phyloP scores from a whole-genome alignment of 768 basidiomycete species.

The Suillus variegatus region DNA sequence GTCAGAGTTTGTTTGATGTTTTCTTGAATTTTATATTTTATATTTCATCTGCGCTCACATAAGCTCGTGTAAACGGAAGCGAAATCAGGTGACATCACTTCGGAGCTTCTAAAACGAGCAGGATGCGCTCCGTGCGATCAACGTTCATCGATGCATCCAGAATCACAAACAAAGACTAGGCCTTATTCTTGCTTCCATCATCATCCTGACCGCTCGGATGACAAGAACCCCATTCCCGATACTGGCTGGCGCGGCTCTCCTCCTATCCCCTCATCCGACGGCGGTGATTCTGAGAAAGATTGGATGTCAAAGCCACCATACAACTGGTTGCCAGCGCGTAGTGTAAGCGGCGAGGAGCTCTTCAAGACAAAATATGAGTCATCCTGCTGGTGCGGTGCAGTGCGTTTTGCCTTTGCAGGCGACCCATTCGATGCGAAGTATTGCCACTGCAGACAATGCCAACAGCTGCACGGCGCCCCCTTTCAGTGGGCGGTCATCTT shows the following conservation, averaged over 20 bases:
- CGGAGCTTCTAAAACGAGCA: neutral
- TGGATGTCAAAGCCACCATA: conserved; percentile 35
- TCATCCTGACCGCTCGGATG: neutral
- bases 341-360: conserved; percentile 10
- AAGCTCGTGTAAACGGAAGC: neutral
- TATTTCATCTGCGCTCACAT: too few relatives aligned
- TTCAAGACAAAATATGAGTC: conserved; percentile 13
- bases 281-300: conserved; percentile 25
- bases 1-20: neutral
- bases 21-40: neutral
- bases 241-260: conserved; percentile 8
- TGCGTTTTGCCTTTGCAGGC: conserved; percentile 32
- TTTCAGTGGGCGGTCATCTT: conserved; percentile 39
- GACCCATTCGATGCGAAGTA: conserved; percentile 35
- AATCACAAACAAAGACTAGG: neutral
- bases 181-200: neutral
- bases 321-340: conserved; percentile 24
- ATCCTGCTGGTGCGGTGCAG: conserved; percentile 34
- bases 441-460: conserved; percentile 35
- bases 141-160: neutral
- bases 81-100: conserved; percentile 4
- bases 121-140: neutral
- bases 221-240: conserved; percentile 5
- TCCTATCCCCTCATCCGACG: conserved; percentile 11
- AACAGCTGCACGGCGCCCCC: conserved; percentile 31